phyloP scores from a whole-genome alignment of 2,329 filamentous ascomycete genomes.

The Aspergillus fumigatus region DNA sequence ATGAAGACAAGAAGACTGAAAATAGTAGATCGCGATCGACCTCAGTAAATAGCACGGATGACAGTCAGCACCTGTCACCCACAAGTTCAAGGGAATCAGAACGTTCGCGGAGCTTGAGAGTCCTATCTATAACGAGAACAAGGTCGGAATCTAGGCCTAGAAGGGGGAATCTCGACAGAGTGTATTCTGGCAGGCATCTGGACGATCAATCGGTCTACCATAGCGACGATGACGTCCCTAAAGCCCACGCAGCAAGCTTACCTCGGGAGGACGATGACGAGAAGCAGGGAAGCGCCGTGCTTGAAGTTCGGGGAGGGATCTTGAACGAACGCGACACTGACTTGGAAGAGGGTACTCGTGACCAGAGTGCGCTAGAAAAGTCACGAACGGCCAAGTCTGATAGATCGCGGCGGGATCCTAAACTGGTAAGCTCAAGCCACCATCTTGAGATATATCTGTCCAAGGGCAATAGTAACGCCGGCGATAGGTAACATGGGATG shows the following conservation, averaged over 20 bases:
- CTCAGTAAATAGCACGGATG: constrained; percentile 14
- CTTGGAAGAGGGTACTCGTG: constrained; percentile 16
- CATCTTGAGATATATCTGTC: neutral
- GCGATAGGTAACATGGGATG: constrained; percentile 46
- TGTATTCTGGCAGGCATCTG: constrained; percentile 28
- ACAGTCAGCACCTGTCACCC: constrained; percentile 6
- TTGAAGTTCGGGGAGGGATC: constrained; percentile 22
- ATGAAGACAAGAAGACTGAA: constrained; percentile 1
- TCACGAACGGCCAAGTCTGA: constrained; percentile 19
- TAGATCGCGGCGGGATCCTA: constrained; percentile 17
- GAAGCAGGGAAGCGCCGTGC: constrained; percentile 11
- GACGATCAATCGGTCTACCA: constrained; percentile 33
- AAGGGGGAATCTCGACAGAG: constrained; percentile 15
- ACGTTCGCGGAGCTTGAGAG: constrained; percentile 2
- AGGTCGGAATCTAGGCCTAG: constrained; percentile 15
- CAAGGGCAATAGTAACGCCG: neutral
- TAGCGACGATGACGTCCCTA: constrained; percentile 13
- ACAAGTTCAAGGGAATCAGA: constrained; percentile 2
- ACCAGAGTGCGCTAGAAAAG: constrained; percentile 17
- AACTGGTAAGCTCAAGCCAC: constrained; percentile 17
- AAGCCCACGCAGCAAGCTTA: constrained; percentile 7
- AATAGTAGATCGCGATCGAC: constrained; percentile 11
- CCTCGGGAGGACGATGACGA: constrained; percentile 7
- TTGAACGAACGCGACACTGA: constrained; percentile 25
- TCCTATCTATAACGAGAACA: constrained; percentile 5